Percentiles rank a stretch among this genome's conserved stretches.
These are phyloP conservation scores for Eucalyptus shirleyi DNA, from an alignment of 345 rosid genomes.

Conservation along the genomic window DNA sequence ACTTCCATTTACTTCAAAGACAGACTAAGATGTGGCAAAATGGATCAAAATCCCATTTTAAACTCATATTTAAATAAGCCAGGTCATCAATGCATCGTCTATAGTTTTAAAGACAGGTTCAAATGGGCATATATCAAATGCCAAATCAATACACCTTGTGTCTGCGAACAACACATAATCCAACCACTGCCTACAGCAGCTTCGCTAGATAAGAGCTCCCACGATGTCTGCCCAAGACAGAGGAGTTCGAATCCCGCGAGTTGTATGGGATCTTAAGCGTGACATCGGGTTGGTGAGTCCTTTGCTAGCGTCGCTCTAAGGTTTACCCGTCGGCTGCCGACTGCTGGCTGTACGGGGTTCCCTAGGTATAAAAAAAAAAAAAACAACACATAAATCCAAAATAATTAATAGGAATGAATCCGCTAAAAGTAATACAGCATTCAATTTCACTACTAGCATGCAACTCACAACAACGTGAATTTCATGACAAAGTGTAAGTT, in stretches of 20 bases:
- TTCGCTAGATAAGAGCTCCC: too few relatives aligned
- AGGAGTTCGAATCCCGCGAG: too few relatives aligned
- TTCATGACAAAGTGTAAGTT: not conserved
- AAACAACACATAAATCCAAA: not conserved
- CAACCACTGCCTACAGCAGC: too few relatives aligned
- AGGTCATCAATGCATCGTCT: not conserved
- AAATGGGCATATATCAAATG: not conserved
- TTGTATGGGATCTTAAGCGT: too few relatives aligned
- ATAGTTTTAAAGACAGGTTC: not conserved
- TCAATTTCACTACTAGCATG: not conserved
- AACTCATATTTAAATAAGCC: not conserved
- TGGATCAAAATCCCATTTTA: not conserved
- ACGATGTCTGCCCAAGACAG: too few relatives aligned
- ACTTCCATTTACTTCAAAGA: not conserved
- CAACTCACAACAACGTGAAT: not conserved
- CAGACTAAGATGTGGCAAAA: not conserved
- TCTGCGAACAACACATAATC: not conserved
- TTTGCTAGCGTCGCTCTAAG: too few relatives aligned
- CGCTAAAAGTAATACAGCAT: fast-evolving
- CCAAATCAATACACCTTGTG: not conserved
- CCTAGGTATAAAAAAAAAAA: too few relatives aligned
- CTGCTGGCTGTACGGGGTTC: too few relatives aligned
- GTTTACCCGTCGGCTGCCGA: too few relatives aligned
- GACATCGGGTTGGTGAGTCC: too few relatives aligned
- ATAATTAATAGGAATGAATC: not conserved